A percentile compares a stretch with the other conserved stretches of the same genome.
These are phyloP conservation scores for Lasiodiplodia gonubiensis DNA, from an alignment of 2,329 filamentous ascomycete genomes.

Conservation along the genomic window DNA sequence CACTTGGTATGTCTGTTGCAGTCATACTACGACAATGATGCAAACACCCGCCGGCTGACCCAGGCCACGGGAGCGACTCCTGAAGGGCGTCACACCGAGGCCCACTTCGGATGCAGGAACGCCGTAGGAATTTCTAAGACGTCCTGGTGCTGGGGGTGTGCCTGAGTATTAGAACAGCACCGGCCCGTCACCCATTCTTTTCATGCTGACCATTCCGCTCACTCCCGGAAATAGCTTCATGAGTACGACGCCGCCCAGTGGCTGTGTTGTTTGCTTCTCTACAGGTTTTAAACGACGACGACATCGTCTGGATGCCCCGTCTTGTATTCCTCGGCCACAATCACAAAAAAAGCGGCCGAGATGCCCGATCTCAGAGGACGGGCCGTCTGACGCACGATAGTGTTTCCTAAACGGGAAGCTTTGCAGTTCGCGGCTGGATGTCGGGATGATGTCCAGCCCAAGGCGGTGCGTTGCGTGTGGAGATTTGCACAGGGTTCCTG, in stretches of 20 bases:
- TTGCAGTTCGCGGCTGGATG: conserved; percentile 11
- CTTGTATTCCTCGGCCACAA: conserved; percentile 1
- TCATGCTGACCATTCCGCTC: background rate
- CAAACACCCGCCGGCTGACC: conserved; percentile 17
- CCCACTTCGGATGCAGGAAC: conserved; percentile 17
- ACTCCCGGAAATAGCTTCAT: conserved; percentile 7
- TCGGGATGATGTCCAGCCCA: background rate
- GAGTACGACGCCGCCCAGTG: background rate
- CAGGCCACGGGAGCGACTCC: conserved; percentile 12
- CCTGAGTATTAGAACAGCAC: background rate
- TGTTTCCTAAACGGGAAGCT: conserved; percentile 9
- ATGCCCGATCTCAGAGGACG: background rate
- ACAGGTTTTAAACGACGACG: background rate
- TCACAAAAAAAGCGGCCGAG: background rate
- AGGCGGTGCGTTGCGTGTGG: conserved; percentile 5
- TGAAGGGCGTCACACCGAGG: conserved; percentile 1
- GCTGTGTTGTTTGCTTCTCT: conserved; percentile 12
- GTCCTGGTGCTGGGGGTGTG: background rate
- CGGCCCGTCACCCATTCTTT: background rate
- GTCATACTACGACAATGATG: conserved; percentile 15
- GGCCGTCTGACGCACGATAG: background rate
- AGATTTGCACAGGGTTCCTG: conserved; percentile 20
- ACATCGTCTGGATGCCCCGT: background rate
- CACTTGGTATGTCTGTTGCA: conserved; percentile 2
- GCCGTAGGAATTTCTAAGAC: background rate